phyloP scores from a whole-genome alignment of 2,329 filamentous ascomycete genomes.

The Hymenoscyphus fructigenus region DNA sequence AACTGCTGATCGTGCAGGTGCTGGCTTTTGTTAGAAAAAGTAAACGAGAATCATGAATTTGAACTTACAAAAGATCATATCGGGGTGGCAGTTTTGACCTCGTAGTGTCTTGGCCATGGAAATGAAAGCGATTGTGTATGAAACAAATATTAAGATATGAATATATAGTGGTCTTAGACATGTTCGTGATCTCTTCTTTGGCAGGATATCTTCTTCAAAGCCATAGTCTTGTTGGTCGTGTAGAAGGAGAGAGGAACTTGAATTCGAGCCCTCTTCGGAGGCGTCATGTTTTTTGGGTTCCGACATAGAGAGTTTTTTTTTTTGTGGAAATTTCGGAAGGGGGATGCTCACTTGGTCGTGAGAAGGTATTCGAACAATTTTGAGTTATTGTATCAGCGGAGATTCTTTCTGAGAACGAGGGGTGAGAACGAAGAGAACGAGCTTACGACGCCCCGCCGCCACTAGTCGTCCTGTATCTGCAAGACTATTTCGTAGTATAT shows the following conservation, averaged over 20 bases:
- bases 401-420: no score
- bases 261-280: constrained; percentile 2
- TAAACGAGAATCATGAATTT: background rate
- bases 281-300: background rate
- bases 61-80: constrained; percentile 10
- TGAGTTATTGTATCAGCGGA: no score
- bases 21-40: constrained; percentile 1
- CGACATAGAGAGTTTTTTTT: background rate
- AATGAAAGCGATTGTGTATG: constrained; percentile 5
- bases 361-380: background rate
- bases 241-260: constrained; percentile 6
- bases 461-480: background rate
- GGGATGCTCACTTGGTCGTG: background rate
- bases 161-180: constrained; percentile 7
- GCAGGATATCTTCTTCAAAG: background rate
- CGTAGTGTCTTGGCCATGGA: constrained; percentile 1
- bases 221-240: constrained; percentile 5
- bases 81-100: constrained; percentile 11
- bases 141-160: constrained; percentile 6
- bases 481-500: background rate
- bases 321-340: background rate
- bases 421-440: no score
- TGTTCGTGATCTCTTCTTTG: background rate
- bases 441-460: background rate
- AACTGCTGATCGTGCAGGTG: constrained; percentile 10